Evolutionary conservation across 164 flowering plant species (phyloP).

Genomic region (Dillenia suffruticosa): DNA sequence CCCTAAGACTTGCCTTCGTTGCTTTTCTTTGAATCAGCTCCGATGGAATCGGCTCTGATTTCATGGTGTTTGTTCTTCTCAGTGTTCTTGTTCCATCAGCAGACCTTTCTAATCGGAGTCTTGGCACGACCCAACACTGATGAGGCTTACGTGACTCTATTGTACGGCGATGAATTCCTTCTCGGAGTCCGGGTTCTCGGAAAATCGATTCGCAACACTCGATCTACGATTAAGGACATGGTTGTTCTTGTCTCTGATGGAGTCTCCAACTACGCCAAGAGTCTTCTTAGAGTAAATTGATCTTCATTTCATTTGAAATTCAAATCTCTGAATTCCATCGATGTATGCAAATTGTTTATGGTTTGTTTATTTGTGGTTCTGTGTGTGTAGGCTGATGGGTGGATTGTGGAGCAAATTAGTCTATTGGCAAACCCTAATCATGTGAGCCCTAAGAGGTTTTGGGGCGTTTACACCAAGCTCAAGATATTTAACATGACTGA

Average conservation of each 20-base stretch:
- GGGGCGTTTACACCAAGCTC: conserved; percentile 98
- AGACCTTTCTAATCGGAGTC: no score
- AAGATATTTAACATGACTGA: conserved; percentile 92
- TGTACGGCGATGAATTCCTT: conserved; percentile 93
- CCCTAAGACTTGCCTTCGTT: no score
- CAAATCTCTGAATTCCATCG: not conserved
- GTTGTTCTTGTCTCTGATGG: conserved; percentile 96
- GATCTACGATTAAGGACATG: conserved; percentile 73
- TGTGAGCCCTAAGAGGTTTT: conserved; percentile 84
- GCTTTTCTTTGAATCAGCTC: no score
- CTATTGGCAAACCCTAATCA: conserved; percentile 91
- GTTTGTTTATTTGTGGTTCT: not conserved
- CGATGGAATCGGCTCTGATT: no score
- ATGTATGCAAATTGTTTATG: not conserved
- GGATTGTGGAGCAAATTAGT: conserved; percentile 83
- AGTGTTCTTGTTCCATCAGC: no score
- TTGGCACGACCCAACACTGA: no score
- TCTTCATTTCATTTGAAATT: not conserved
- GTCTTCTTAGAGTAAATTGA: conserved; percentile 57
- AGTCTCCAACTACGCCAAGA: conserved; percentile 77
- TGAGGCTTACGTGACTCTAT: conserved; percentile 82
- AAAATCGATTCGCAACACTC: conserved; percentile 82
- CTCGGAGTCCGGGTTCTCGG: conserved; percentile 94
- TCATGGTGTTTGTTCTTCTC: no score
- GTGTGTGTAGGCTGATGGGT: conserved; percentile 84